phyloP scores from a whole-genome alignment of 2,329 filamentous ascomycete species.

The Monosporascus sp. region DNA sequence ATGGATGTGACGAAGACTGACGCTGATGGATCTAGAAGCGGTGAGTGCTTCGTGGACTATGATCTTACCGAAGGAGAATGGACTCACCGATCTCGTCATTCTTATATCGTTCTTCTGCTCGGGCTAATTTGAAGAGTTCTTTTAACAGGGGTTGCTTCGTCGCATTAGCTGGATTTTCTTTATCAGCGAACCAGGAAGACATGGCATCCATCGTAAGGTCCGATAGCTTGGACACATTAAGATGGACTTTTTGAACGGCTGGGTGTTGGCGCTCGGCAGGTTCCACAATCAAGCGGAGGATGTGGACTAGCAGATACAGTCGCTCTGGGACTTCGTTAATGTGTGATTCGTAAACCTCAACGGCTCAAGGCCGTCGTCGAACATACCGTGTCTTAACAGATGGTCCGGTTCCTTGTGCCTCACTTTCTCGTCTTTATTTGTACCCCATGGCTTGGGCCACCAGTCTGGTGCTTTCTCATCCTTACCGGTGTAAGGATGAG shows the following conservation, averaged over 20 bases:
- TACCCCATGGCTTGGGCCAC: slow-evolving; percentile 57
- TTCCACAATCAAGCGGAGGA: slow-evolving; percentile 51
- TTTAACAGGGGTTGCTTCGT: slow-evolving; percentile 51
- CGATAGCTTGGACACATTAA: slow-evolving; percentile 52
- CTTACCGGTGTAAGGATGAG: slow-evolving; percentile 64
- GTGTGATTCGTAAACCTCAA: slow-evolving; percentile 7
- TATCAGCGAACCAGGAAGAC: slow-evolving; percentile 53
- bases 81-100: slow-evolving; percentile 52
- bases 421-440: slow-evolving; percentile 47
- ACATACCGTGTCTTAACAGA: slow-evolving; percentile 58
- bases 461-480: slow-evolving; percentile 58
- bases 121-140: slow-evolving; percentile 58
- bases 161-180: slow-evolving; percentile 45
- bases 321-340: slow-evolving; percentile 39
- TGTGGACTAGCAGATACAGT: slow-evolving; percentile 53
- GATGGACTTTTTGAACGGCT: slow-evolving; percentile 45
- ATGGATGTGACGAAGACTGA: slow-evolving; percentile 45
- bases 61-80: not conserved
- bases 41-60: slow-evolving; percentile 6
- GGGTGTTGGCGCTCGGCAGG: slow-evolving; percentile 44
- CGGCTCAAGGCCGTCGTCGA: not conserved
- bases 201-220: slow-evolving; percentile 54
- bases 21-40: slow-evolving; percentile 33
- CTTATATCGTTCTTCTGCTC: slow-evolving; percentile 48
- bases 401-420: slow-evolving; percentile 71